These are phyloP conservation scores for Tricholoma terreum DNA, from an alignment of 768 basidiomycete species.

Conservation along the genomic window DNA sequence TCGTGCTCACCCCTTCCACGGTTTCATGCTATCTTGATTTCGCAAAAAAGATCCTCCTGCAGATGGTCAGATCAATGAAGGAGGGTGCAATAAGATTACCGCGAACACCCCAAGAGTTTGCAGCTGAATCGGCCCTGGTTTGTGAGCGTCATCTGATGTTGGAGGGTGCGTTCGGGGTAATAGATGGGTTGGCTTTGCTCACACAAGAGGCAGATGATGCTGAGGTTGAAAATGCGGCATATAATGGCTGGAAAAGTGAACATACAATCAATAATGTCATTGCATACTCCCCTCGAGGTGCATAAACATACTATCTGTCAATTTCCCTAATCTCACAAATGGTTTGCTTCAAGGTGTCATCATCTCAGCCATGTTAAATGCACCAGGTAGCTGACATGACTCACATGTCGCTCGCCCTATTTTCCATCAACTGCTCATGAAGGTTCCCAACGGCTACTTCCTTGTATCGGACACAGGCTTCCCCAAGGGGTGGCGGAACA, in stretches of 20 bases:
- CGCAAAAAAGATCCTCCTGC: conserved; percentile 27
- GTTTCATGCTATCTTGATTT: conserved; percentile 36
- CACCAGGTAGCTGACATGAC: conserved; percentile 43
- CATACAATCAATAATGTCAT: conserved; percentile 38
- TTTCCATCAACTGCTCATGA: conserved; percentile 21
- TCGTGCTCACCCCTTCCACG: conserved; percentile 36
- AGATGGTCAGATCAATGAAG: conserved; percentile 23
- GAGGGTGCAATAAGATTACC: conserved; percentile 30
- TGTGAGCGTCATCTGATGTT: conserved; percentile 30
- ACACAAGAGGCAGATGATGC: conserved; percentile 32
- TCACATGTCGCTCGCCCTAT: conserved; percentile 31
- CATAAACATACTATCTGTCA: background rate
- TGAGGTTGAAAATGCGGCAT: conserved; percentile 41
- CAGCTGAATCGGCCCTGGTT: conserved; percentile 24
- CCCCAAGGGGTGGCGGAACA: too few relatives aligned
- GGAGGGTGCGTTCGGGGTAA: conserved; percentile 35
- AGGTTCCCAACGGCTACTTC: conserved; percentile 30
- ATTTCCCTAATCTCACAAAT: background rate
- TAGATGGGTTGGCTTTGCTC: conserved; percentile 39
- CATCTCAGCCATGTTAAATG: conserved; percentile 32
- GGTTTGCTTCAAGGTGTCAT: conserved; percentile 25
- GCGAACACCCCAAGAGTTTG: conserved; percentile 23
- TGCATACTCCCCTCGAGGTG: conserved; percentile 25
- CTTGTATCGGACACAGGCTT: conserved; percentile 38
- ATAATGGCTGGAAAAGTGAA: conserved; percentile 41